Percentiles rank a stretch among this genome's conserved stretches.
Evolutionary conservation across 495 filamentous ascomycete species (phyloP).

Genomic region (Venustampulla echinocandica): DNA sequence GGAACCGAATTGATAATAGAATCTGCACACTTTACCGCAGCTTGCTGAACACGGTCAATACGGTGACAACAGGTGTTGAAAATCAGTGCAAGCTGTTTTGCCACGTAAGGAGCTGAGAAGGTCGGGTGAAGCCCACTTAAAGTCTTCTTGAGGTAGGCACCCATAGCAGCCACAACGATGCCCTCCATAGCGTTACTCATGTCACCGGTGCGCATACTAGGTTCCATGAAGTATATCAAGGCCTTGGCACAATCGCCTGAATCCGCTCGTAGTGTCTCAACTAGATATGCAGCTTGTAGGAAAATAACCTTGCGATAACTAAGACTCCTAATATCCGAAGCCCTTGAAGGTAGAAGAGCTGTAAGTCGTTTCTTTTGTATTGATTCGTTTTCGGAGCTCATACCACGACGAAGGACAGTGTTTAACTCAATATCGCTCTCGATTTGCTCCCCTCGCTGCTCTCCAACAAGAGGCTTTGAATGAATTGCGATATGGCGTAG

Average conservation of each 20-base stretch:
- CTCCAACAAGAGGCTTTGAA: slow-evolving; percentile 74
- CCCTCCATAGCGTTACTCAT: slow-evolving; percentile 82
- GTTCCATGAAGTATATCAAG: slow-evolving; percentile 85
- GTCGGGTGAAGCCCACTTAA: slow-evolving; percentile 57
- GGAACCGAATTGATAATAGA: slow-evolving; percentile 76
- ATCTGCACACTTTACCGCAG: slow-evolving; percentile 72
- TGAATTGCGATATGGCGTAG: slow-evolving; percentile 74
- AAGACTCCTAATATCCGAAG: slow-evolving; percentile 67
- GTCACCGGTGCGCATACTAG: slow-evolving; percentile 66
- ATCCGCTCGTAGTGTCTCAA: slow-evolving; percentile 76
- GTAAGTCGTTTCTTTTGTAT: slow-evolving; percentile 73
- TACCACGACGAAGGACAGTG: slow-evolving; percentile 75
- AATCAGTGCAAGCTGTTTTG: slow-evolving; percentile 74
- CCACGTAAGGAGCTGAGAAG: slow-evolving; percentile 79
- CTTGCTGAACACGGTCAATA: slow-evolving; percentile 77
- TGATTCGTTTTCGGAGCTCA: slow-evolving; percentile 62
- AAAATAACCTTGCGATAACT: slow-evolving; percentile 87
- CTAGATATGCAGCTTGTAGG: slow-evolving; percentile 72
- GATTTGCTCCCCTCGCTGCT: slow-evolving; percentile 73
- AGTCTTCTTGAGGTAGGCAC: slow-evolving; percentile 63
- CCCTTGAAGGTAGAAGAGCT: slow-evolving; percentile 60
- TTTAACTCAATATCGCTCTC: slow-evolving; percentile 96
- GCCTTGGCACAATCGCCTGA: slow-evolving; percentile 81
- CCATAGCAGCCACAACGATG: slow-evolving; percentile 64
- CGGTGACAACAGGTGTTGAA: slow-evolving; percentile 87